Evolutionary conservation across 2,329 filamentous ascomycete genomes (phyloP).

Genomic region (Cladosporium oxysporum): DNA sequence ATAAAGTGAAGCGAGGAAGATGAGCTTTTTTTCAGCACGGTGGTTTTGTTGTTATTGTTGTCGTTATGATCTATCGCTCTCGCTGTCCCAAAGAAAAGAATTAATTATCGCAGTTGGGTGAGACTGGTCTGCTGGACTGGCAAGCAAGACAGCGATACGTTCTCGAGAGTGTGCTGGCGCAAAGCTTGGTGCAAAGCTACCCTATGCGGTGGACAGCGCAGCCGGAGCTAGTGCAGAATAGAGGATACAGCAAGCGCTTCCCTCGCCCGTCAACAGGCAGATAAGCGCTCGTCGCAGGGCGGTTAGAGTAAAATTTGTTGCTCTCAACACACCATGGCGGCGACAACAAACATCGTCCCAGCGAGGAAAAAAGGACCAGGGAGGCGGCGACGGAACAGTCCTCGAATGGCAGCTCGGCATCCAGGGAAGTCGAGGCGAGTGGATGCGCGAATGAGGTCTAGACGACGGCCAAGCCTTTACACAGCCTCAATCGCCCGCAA

Average conservation of each 20-base stretch:
- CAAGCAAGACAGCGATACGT: not conserved
- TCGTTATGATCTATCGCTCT: not conserved
- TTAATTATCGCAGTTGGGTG: not conserved
- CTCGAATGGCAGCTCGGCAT: not conserved
- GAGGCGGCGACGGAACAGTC: not conserved
- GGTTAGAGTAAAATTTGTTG: not conserved
- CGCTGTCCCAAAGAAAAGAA: not conserved
- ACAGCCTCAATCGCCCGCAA: conserved; percentile 11
- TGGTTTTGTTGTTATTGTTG: not conserved
- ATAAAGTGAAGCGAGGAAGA: conserved; percentile 1
- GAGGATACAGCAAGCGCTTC: not conserved
- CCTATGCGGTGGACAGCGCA: not conserved
- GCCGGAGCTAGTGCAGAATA: not conserved
- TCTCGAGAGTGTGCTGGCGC: not conserved
- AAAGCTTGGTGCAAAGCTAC: conserved; percentile 4
- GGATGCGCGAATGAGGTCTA: conserved; percentile 3
- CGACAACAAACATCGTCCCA: not conserved
- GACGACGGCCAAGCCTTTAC: conserved; percentile 8
- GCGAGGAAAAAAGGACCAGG: not conserved
- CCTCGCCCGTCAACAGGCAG: not conserved
- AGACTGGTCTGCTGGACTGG: not conserved
- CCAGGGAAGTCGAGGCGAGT: conserved; percentile 3
- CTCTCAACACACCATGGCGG: not conserved
- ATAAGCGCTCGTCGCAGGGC: not conserved
- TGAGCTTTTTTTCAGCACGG: not conserved